Conservation (phyloP, 495 filamentous ascomycete species). For the Chaetomidium leptoderma region DNA sequence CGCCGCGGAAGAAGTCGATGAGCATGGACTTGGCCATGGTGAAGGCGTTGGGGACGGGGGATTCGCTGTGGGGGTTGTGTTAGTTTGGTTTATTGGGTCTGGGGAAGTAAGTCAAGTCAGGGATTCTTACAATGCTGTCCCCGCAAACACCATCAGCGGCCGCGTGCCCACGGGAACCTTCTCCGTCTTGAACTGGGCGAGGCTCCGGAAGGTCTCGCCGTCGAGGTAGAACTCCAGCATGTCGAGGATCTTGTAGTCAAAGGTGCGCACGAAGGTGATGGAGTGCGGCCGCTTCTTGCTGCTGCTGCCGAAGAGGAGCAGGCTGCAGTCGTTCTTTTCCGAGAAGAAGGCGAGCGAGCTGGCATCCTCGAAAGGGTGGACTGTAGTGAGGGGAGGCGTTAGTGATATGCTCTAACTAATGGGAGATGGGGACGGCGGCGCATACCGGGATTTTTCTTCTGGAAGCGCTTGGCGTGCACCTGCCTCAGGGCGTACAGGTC, state of each 20-base stretch:
- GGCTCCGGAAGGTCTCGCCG: conserved; percentile 55
- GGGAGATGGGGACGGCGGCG: not conserved
- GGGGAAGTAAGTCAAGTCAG: not conserved
- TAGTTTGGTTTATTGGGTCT: not conserved
- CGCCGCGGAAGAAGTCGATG: conserved; percentile 78
- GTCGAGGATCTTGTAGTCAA: conserved; percentile 79
- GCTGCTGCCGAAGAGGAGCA: conserved; percentile 67
- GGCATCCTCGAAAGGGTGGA: conserved; percentile 86
- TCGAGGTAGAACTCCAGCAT: conserved; percentile 87
- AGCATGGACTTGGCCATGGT: conserved; percentile 82
- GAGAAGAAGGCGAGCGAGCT: conserved; percentile 86
- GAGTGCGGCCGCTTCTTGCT: conserved; percentile 92
- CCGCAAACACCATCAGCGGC: conserved; percentile 82
- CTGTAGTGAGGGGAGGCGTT: not conserved
- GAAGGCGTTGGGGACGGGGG: conserved; percentile 65
- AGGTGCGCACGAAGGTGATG: conserved; percentile 77
- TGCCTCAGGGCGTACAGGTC: conserved; percentile 79
- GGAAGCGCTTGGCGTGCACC: conserved; percentile 77
- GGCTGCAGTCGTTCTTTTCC: conserved; percentile 85
- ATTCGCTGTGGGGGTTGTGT: conserved; percentile 47
- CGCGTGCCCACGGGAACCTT: conserved; percentile 79
- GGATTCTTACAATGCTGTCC: conserved; percentile 57
- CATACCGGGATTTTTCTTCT: conserved; percentile 77
- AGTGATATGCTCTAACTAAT: not conserved
- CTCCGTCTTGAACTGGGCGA: conserved; percentile 75